A percentile compares a stretch with the other conserved stretches of the same genome.
Conservation (phyloP, 73 alveolate genomes). For the Breviolum minutum region DNA sequence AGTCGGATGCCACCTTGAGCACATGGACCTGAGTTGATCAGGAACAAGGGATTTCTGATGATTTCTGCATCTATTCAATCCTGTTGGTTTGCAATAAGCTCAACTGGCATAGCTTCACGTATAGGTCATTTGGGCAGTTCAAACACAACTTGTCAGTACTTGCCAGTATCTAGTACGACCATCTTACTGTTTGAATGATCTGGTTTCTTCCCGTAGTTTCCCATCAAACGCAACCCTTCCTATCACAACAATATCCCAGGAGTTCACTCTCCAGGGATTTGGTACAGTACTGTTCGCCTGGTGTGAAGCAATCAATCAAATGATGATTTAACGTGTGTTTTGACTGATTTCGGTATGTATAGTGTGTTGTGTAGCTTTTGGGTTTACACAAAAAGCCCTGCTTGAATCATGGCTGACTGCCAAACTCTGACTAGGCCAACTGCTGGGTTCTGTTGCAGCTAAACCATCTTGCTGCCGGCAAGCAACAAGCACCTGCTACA, state of each 20-base stretch:
- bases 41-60: too few species aligned
- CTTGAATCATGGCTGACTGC: not conserved
- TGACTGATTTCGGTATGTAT: too few species aligned
- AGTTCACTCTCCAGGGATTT: too few species aligned
- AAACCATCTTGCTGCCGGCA: conserved; percentile 51
- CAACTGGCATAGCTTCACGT: too few species aligned
- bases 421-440: not conserved
- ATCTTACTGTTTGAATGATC: not conserved
- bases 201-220: not conserved
- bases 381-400: too few species aligned
- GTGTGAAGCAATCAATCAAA: too few species aligned
- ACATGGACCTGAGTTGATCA: not conserved
- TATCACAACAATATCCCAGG: too few species aligned
- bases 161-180: too few species aligned
- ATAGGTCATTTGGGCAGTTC: not conserved
- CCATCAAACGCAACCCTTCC: too few species aligned
- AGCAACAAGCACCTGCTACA: conserved; percentile 35
- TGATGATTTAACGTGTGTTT: too few species aligned
- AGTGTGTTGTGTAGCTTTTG: too few species aligned
- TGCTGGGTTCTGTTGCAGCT: conserved; percentile 5
- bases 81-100: not conserved
- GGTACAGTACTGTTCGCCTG: too few species aligned
- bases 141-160: not conserved
- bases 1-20: conserved; percentile 23
- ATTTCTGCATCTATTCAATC: not conserved